These are phyloP conservation scores for Barbarea vulgaris DNA, from an alignment of 345 rosid genomes.

Conservation along the genomic window DNA sequence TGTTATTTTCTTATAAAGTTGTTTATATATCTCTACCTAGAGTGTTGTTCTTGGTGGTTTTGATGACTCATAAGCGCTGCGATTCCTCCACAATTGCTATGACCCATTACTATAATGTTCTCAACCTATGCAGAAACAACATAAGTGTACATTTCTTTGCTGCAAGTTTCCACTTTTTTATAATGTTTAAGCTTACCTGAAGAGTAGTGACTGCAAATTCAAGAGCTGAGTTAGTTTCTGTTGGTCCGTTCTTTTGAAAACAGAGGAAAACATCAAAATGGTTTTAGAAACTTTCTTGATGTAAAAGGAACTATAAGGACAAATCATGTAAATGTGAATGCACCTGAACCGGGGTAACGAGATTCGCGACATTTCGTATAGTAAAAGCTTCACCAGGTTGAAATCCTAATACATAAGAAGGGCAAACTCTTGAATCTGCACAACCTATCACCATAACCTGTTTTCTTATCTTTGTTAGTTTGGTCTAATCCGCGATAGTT, in stretches of 20 bases:
- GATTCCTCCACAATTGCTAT: constrained; percentile 91
- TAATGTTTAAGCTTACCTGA: constrained; percentile 48
- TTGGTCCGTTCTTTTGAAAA: constrained; percentile 66
- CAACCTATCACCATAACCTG: constrained; percentile 96
- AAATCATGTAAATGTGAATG: neutral
- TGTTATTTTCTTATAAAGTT: neutral
- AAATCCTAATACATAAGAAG: constrained; percentile 82
- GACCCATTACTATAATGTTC: constrained; percentile 81
- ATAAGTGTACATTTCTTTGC: constrained; percentile 1
- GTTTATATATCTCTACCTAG: constrained; percentile 53
- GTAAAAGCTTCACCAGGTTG: constrained; percentile 95
- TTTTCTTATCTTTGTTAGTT: constrained; percentile 40
- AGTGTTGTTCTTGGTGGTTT: constrained; percentile 50
- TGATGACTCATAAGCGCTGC: constrained; percentile 81
- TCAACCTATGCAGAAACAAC: constrained; percentile 60
- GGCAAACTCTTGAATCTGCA: constrained; percentile 95
- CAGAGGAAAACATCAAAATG: neutral
- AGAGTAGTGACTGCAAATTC: constrained; percentile 86
- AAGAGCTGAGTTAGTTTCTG: constrained; percentile 95
- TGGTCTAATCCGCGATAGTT: neutral
- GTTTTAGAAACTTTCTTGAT: constrained; percentile 8
- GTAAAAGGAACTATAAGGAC: neutral
- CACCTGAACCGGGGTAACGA: constrained; percentile 83
- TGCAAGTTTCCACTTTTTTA: neutral
- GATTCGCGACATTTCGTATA: constrained; percentile 89